Percentiles rank a stretch among this genome's conserved stretches.
Evolutionary conservation across 257 asterid genomes (phyloP).

Genomic region (Penstemon newberryi): DNA sequence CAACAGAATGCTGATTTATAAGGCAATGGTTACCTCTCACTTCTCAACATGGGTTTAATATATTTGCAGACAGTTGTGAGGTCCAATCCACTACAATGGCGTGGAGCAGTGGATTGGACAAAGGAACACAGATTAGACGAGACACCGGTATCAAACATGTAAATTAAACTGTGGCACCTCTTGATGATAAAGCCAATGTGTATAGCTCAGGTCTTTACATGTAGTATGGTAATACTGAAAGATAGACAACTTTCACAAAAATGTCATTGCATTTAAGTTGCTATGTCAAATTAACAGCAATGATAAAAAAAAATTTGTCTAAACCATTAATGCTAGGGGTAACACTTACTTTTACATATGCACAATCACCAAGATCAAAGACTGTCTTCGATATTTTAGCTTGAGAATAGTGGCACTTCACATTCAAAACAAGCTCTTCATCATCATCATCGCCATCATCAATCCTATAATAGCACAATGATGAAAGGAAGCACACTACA

Average conservation of each 20-base stretch:
- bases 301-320: not conserved
- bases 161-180: not conserved
- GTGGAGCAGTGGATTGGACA: not conserved
- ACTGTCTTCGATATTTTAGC: slow-evolving; percentile 38
- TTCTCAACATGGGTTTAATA: not conserved
- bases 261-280: not conserved
- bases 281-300: not conserved
- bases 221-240: not conserved
- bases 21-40: not conserved
- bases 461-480: slow-evolving; percentile 25
- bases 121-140: not conserved
- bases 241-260: not conserved
- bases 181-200: not conserved
- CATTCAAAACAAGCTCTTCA: slow-evolving; percentile 40
- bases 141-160: not conserved
- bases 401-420: slow-evolving; percentile 48
- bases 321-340: not conserved
- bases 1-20: not conserved
- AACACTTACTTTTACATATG: slow-evolving; percentile 42
- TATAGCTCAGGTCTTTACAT: not conserved
- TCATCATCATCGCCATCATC: slow-evolving; percentile 31
- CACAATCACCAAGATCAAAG: slow-evolving; percentile 53
- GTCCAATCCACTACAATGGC: not conserved
- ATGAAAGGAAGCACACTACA: slow-evolving; percentile 7
- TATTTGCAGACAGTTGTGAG: not conserved